Evolutionary conservation across 495 filamentous ascomycete genomes (phyloP), one percentile per base, ranked within the genome.

Genomic region (Pyronema domesticum): DNA sequence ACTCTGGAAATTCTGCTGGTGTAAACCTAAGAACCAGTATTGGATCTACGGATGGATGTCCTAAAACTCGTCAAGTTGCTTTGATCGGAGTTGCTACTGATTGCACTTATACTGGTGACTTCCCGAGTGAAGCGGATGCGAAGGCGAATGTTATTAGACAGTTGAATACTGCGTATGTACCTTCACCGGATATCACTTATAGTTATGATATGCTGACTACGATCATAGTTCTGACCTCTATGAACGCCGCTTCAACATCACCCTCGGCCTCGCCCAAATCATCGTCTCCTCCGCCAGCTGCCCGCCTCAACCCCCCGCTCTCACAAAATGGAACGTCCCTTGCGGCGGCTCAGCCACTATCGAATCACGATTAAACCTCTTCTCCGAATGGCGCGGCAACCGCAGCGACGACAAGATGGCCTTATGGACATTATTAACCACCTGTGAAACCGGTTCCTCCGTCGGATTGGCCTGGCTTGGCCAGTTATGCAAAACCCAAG

Each of bases 391-490:
- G 93, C 77, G 91, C 51, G 84, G 87, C 1, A 65, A 75, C 18
- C 72, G 76, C 55, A 71, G 61, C 47, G 68, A 73, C 11, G 91
- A 96, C 65, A 72, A 65, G 42, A 91, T 95, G 66, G 86, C 88
- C 3, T 93, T 89, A 66, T 98, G 91, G 91, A 94, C 86, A 3
- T 70, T 98, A 17, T 69, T 98, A 68, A 94, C 81, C 33, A 87
- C 77, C 11, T 98, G 91, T 66, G 74, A 78, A 42, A 94, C 86
- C 0, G 83, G 79, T 14, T 71, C 79, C n/a, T 86, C 93, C 58
- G 89, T 98, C 35, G 91, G 91, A 2, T 69, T 96, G 30, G 83
- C 91, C 17, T 98, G 91, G 91, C 71, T 96, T 55, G 89, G 91
- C 37, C 86, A 89, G 61, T 74, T 89, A 18, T 96, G 91, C 68